Conservation (phyloP, 2,329 filamentous ascomycete genomes). For the Microdochium trichocladiopsis region DNA sequence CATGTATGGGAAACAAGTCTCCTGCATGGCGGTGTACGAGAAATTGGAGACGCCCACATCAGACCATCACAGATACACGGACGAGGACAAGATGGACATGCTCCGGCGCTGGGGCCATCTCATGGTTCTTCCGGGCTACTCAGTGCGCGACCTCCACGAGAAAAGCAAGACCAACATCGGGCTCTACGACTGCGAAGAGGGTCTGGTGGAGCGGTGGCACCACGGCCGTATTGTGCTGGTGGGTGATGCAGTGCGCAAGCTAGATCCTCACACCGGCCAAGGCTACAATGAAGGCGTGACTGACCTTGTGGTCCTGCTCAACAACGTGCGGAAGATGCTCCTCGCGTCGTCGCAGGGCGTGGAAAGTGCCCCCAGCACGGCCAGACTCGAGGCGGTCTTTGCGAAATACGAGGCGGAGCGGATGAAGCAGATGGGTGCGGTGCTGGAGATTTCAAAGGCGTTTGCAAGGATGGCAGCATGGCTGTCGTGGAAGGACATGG, state of each 20-base stretch:
- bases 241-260: constrained; percentile 5
- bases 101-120: neutral
- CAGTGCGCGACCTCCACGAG: neutral
- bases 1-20: neutral
- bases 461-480: neutral
- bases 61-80: neutral
- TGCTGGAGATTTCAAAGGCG: neutral
- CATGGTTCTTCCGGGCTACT: neutral
- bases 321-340: neutral
- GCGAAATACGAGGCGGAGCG: neutral
- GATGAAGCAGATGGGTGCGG: neutral
- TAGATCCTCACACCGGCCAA: constrained; percentile 3
- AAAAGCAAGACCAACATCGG: neutral
- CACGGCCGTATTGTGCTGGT: constrained; percentile 3
- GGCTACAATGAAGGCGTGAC: constrained; percentile 3
- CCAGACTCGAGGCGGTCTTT: neutral
- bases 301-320: constrained; percentile 2
- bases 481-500: neutral
- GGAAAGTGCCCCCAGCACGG: neutral
- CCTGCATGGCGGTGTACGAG: neutral
- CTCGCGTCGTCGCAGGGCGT: constrained; percentile 6
- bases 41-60: neutral
- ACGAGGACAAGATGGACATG: neutral
- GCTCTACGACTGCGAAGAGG: constrained; percentile 4
- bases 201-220: constrained; percentile 4